Conservation (phyloP, 2,329 filamentous ascomycete species). For the Epichloe scottii region DNA sequence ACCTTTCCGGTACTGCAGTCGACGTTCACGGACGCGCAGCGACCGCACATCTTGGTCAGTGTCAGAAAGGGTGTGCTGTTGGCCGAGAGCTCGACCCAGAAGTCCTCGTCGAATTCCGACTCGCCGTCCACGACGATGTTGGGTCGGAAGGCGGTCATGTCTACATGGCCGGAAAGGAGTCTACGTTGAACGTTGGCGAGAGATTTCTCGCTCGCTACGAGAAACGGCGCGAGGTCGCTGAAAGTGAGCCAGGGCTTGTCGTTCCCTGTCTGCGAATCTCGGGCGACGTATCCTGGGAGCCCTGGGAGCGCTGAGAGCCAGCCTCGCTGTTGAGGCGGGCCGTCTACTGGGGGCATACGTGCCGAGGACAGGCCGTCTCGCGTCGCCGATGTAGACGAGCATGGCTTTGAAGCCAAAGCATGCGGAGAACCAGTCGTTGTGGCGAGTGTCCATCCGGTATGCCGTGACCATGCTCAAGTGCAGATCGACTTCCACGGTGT, state of each 20-base stretch:
- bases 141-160: constrained; percentile 58
- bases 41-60: constrained; percentile 56
- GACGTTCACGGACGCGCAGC: constrained; percentile 59
- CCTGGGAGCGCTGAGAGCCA: constrained; percentile 24
- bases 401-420: constrained; percentile 50
- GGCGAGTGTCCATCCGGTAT: constrained; percentile 49
- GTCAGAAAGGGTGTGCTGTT: constrained; percentile 27
- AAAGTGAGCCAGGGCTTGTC: constrained; percentile 49
- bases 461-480: constrained; percentile 45
- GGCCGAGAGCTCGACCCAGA: constrained; percentile 51
- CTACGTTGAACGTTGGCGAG: constrained; percentile 51
- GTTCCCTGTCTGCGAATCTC: constrained; percentile 6
- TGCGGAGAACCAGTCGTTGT: constrained; percentile 54
- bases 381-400: constrained; percentile 53
- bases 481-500: constrained; percentile 40
- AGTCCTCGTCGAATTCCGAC: constrained; percentile 56
- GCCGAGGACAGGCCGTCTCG: constrained; percentile 48
- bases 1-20: constrained; percentile 53
- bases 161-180: constrained; percentile 38
- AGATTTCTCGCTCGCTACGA: constrained; percentile 59
- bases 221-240: constrained; percentile 61
- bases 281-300: constrained; percentile 20
- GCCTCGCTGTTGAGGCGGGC: constrained; percentile 13
- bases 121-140: constrained; percentile 58
- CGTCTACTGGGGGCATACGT: constrained; percentile 27